Percentiles rank a stretch among this genome's conserved stretches.
Evolutionary conservation across 306 rosid genomes (phyloP).

Genomic region (Neltuma alba): DNA sequence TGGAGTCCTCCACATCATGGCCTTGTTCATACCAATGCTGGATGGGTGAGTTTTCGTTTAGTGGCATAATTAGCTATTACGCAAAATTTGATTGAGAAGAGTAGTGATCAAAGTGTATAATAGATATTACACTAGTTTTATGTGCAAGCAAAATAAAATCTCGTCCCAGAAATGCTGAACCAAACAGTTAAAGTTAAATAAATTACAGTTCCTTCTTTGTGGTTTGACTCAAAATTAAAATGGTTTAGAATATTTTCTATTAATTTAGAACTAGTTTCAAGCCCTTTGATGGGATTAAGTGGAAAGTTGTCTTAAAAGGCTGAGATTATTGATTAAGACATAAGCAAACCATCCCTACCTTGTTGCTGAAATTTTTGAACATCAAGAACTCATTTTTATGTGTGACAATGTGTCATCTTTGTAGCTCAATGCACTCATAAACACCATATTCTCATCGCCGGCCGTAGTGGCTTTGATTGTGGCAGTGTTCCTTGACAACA

Average conservation of each 20-base stretch:
- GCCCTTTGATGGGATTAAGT: background rate
- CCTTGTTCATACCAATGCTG: constrained; percentile 89
- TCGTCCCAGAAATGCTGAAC: background rate
- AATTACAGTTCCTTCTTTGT: background rate
- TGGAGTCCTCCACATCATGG: constrained; percentile 64
- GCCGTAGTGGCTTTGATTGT: constrained; percentile 80
- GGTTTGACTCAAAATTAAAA: background rate
- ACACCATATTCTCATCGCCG: constrained; percentile 85
- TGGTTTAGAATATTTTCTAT: background rate
- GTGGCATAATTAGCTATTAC: background rate
- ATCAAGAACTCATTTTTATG: background rate
- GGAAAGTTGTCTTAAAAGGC: background rate
- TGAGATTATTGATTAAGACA: background rate
- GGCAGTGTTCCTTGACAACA: constrained; percentile 88
- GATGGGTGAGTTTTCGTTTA: constrained; percentile 75
- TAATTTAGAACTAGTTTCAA: background rate
- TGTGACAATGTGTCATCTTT: constrained; percentile 16
- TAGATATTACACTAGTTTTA: too few species aligned
- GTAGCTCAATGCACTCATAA: constrained; percentile 90
- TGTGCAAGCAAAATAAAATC: too few species aligned
- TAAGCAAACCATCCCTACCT: background rate
- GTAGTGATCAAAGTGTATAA: too few species aligned
- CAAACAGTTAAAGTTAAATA: background rate
- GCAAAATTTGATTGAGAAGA: background rate
- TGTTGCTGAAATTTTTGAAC: background rate